Conservation (phyloP, 2,329 filamentous ascomycete species). For the Metarhizium humberi region DNA sequence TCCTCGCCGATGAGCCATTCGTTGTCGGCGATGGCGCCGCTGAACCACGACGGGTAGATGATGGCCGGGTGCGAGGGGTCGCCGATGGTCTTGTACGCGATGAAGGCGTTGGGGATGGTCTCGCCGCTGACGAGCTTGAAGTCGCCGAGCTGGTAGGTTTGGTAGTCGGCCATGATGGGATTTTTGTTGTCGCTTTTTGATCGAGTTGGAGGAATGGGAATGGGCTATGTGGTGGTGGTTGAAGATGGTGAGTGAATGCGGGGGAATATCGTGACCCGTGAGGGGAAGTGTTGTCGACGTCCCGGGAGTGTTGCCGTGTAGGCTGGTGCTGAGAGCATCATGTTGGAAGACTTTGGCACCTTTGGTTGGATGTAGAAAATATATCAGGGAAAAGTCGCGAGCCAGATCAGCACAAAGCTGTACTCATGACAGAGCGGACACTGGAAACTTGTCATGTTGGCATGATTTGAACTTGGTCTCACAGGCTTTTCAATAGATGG, state of each 20-base stretch:
- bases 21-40: constrained; percentile 54
- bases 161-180: neutral
- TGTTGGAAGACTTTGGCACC: too few species aligned
- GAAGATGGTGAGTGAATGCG: neutral
- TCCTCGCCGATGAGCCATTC: constrained; percentile 62
- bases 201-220: neutral
- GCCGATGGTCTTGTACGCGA: constrained; percentile 73
- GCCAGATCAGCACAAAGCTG: too few species aligned
- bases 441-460: too few species aligned
- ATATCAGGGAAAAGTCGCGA: too few species aligned
- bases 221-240: neutral
- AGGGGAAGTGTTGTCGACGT: too few species aligned
- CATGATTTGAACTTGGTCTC: too few species aligned
- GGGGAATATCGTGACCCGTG: too few species aligned
- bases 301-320: too few species aligned
- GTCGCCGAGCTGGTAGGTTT: constrained; percentile 47
- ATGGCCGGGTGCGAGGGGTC: constrained; percentile 52
- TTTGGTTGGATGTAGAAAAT: too few species aligned
- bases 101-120: constrained; percentile 52
- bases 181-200: neutral
- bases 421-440: too few species aligned
- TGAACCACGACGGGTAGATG: constrained; percentile 70
- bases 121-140: constrained; percentile 57
- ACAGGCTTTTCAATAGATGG: too few species aligned
- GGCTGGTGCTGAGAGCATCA: too few species aligned